phyloP scores from a whole-genome alignment of 129 eudicot genomes.

The Ambrosia artemisiifolia region DNA sequence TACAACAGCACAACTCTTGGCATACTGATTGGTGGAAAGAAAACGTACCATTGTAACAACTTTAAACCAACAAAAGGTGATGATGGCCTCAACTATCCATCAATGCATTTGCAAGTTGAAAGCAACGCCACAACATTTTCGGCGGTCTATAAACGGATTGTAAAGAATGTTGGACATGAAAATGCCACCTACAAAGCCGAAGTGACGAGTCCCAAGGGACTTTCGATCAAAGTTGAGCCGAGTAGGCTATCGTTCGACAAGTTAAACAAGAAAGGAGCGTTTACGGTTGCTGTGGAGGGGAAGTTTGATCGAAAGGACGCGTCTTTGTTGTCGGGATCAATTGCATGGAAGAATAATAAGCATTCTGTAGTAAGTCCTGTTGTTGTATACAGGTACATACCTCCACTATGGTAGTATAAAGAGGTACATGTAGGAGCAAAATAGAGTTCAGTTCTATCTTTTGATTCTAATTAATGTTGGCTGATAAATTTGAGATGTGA shows the following conservation, averaged over 20 bases:
- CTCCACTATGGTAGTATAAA: constrained; percentile 15
- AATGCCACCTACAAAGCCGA: constrained; percentile 34
- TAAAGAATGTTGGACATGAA: constrained; percentile 52
- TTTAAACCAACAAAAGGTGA: constrained; percentile 41
- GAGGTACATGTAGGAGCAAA: constrained; percentile 6
- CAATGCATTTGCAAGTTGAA: constrained; percentile 57
- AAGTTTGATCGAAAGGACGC: constrained; percentile 23
- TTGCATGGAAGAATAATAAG: constrained; percentile 55
- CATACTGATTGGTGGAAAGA: constrained; percentile 44
- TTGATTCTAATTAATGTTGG: background rate
- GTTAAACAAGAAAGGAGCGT: constrained; percentile 38
- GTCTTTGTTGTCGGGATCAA: constrained; percentile 34
- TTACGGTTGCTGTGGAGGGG: constrained; percentile 49
- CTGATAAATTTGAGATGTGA: background rate
- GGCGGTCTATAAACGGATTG: constrained; percentile 52
- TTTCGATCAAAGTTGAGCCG: constrained; percentile 49
- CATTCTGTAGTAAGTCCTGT: constrained; percentile 69
- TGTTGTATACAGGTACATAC: constrained; percentile 48
- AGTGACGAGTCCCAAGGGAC: constrained; percentile 40
- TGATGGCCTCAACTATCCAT: constrained; percentile 92
- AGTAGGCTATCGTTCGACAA: constrained; percentile 33
- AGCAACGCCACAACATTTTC: constrained; percentile 28
- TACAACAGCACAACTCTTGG: constrained; percentile 51
- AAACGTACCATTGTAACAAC: constrained; percentile 42
- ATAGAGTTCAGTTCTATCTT: background rate